Evolutionary conservation across 1,284 basidiomycete species (phyloP).

Genomic region (Blastosporella zonata): DNA sequence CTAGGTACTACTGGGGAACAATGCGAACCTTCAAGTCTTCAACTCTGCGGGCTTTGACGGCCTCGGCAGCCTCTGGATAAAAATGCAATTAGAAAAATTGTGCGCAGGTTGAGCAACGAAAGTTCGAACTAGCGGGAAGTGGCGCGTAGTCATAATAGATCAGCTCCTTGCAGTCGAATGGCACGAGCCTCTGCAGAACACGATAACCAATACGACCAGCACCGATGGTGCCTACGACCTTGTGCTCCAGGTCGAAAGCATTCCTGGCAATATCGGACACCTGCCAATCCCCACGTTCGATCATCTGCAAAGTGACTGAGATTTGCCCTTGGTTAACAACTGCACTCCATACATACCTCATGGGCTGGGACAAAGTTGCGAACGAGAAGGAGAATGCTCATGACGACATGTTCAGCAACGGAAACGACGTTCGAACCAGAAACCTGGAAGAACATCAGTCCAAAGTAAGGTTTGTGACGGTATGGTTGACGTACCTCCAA

Average conservation of each 20-base stretch:
- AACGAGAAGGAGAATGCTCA: slow-evolving; percentile 78
- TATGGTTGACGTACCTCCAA: slow-evolving; percentile 56
- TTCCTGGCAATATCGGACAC: slow-evolving; percentile 80
- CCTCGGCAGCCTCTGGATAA: slow-evolving; percentile 58
- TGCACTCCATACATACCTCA: slow-evolving; percentile 44
- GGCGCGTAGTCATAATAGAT: slow-evolving; percentile 91
- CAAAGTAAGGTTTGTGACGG: not conserved
- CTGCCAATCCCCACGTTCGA: slow-evolving; percentile 81
- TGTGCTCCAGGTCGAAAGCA: slow-evolving; percentile 87
- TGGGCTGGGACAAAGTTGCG: slow-evolving; percentile 86
- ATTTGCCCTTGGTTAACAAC: not conserved
- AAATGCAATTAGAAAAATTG: not conserved
- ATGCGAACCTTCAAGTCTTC: slow-evolving; percentile 66
- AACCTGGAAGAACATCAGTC: slow-evolving; percentile 38
- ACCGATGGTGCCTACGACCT: slow-evolving; percentile 88
- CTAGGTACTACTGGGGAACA: not conserved
- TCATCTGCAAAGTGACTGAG: slow-evolving; percentile 52
- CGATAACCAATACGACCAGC: slow-evolving; percentile 88
- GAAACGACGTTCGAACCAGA: slow-evolving; percentile 86
- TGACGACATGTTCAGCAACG: slow-evolving; percentile 89
- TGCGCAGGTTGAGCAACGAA: not conserved
- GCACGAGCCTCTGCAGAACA: slow-evolving; percentile 83
- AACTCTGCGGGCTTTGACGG: slow-evolving; percentile 74
- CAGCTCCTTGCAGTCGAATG: slow-evolving; percentile 90
- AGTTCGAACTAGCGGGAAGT: slow-evolving; percentile 60